Evolutionary conservation across 208 protist genomes (phyloP).

Genomic region (Vickermania spadyakhi): DNA sequence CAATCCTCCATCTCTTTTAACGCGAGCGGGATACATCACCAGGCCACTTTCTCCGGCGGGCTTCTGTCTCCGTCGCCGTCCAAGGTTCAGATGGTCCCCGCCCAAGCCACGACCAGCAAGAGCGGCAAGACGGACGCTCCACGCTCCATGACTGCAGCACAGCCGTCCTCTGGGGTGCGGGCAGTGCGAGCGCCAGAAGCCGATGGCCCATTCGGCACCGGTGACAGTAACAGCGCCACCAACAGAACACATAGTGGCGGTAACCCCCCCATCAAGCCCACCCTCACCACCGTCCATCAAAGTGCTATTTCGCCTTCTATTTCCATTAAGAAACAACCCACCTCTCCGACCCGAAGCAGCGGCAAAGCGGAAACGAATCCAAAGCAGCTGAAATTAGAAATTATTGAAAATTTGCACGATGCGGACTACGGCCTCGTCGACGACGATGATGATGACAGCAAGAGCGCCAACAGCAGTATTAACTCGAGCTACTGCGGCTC

Average conservation of each 20-base stretch:
- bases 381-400: not conserved
- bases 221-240: not conserved
- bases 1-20: too few relatives aligned
- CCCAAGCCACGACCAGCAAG: too few relatives aligned
- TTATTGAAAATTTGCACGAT: not conserved
- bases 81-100: too few relatives aligned
- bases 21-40: too few relatives aligned
- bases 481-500: slow-evolving; percentile 59
- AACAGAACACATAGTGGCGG: too few relatives aligned
- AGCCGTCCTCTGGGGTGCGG: not conserved
- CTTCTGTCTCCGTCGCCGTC: too few relatives aligned
- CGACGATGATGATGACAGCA: slow-evolving; percentile 3
- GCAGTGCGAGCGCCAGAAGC: not conserved
- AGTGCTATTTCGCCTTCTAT: not conserved
- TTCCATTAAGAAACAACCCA: too few relatives aligned
- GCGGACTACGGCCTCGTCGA: not conserved
- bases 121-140: not conserved
- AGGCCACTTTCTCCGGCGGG: too few relatives aligned
- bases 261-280: not conserved
- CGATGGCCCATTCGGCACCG: not conserved
- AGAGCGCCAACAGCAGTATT: slow-evolving; percentile 17
- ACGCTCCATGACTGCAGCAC: not conserved
- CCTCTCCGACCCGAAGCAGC: too few relatives aligned
- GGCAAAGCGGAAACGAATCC: too few relatives aligned
- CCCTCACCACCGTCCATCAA: not conserved